These are phyloP conservation scores for Cicer judaicum DNA, from an alignment of 306 rosid genomes.

Conservation along the genomic window DNA sequence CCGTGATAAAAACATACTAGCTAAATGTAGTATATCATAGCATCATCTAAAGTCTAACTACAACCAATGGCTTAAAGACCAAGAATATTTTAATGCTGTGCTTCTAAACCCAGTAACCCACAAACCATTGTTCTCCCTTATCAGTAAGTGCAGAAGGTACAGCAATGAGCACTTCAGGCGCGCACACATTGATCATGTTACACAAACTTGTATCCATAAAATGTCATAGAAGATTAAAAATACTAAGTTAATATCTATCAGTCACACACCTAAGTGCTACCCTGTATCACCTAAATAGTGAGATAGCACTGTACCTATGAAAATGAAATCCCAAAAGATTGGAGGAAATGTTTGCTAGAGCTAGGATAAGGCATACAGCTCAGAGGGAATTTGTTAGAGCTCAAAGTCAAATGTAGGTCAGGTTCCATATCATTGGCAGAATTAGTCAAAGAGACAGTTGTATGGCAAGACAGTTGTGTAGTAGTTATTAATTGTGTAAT, in stretches of 20 bases:
- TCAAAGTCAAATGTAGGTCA: background rate
- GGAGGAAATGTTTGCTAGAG: conserved; percentile 21
- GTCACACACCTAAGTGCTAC: background rate
- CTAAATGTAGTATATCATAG: conserved; percentile 28
- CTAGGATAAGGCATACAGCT: conserved; percentile 6
- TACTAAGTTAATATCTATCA: conserved; percentile 27
- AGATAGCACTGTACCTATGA: conserved; percentile 6
- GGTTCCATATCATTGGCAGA: background rate
- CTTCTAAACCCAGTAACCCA: conserved; percentile 3
- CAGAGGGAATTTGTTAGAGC: conserved; percentile 2
- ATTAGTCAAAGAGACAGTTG: background rate
- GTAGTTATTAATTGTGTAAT: background rate
- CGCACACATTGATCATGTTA: conserved; percentile 18
- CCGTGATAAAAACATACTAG: background rate
- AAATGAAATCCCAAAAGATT: background rate
- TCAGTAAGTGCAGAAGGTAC: conserved; percentile 14
- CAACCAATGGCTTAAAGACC: conserved; percentile 15
- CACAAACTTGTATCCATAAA: conserved; percentile 30
- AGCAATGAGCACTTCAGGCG: conserved; percentile 33
- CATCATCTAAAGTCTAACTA: conserved; percentile 9
- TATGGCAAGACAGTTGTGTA: background rate
- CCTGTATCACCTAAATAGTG: conserved; percentile 3
- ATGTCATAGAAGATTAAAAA: conserved; percentile 13
- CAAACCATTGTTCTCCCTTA: conserved; percentile 28
- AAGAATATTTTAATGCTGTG: background rate